Conservation (phyloP, 192 early-diverging fungal genomes). For the Podila epigama region DNA sequence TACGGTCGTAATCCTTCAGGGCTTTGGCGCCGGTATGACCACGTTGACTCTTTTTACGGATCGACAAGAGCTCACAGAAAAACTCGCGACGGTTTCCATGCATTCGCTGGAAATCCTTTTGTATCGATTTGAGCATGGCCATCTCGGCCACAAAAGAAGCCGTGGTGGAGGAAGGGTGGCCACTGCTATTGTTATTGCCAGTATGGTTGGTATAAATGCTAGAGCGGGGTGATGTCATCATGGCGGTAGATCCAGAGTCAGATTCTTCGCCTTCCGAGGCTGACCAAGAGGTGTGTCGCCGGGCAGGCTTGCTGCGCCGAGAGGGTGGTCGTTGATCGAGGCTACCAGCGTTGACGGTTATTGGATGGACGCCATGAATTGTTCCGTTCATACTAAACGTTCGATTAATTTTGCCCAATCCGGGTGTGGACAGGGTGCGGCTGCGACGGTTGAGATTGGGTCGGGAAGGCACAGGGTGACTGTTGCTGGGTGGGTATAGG, state of each 20-base stretch:
- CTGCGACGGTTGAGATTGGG: slow-evolving; percentile 15
- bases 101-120: slow-evolving; percentile 55
- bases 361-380: too few relatives aligned
- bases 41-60: slow-evolving; percentile 60
- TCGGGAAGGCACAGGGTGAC: neutral
- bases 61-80: slow-evolving; percentile 58
- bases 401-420: slow-evolving; percentile 25
- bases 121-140: slow-evolving; percentile 52
- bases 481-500: slow-evolving; percentile 1
- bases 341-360: neutral
- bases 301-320: slow-evolving; percentile 9
- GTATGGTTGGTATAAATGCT: slow-evolving; percentile 26
- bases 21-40: slow-evolving; percentile 43
- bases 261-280: slow-evolving; percentile 47
- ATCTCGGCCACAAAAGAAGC: slow-evolving; percentile 7
- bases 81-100: slow-evolving; percentile 61
- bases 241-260: slow-evolving; percentile 22
- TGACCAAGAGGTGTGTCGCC: slow-evolving; percentile 40
- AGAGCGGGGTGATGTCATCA: slow-evolving; percentile 26
- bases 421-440: slow-evolving; percentile 3
- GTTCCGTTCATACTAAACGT: slow-evolving; percentile 19
- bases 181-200: too few relatives aligned
- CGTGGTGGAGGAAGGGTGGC: neutral
- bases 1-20: slow-evolving; percentile 52
- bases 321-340: slow-evolving; percentile 7